Evolutionary conservation across 352 stramenopile genomes (phyloP).

Genomic region (Phytophthora cactorum): DNA sequence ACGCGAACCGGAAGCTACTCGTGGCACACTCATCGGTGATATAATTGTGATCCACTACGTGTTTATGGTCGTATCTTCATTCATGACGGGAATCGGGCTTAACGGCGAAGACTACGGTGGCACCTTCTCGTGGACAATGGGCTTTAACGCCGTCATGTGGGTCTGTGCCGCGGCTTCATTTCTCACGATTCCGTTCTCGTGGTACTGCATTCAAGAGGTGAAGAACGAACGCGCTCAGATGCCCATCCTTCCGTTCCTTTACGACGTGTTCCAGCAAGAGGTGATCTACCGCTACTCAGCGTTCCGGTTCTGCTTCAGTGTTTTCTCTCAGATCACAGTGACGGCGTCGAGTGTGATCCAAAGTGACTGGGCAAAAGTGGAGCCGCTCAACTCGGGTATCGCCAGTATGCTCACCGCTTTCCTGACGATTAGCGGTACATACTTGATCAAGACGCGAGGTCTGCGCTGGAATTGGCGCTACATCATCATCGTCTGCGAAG

Average conservation of each 20-base stretch:
- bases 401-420: conserved; percentile 47
- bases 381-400: conserved; percentile 61
- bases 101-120: conserved; percentile 57
- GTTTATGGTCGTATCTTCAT: conserved; percentile 42
- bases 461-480: conserved; percentile 63
- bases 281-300: conserved; percentile 52
- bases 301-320: conserved; percentile 50
- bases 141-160: conserved; percentile 62
- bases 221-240: conserved; percentile 31
- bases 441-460: conserved; percentile 44
- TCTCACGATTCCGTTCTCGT: conserved; percentile 39
- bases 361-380: conserved; percentile 56
- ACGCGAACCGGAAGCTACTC: conserved; percentile 40
- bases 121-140: conserved; percentile 54
- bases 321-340: conserved; percentile 50
- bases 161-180: conserved; percentile 37
- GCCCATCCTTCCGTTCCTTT: conserved; percentile 39
- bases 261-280: conserved; percentile 51
- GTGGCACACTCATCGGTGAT: conserved; percentile 45
- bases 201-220: conserved; percentile 50
- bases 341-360: conserved; percentile 54
- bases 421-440: conserved; percentile 41
- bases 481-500: conserved; percentile 44
- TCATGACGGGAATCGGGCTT: conserved; percentile 51
- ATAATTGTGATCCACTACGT: conserved; percentile 42